Evolutionary conservation across 2,329 filamentous ascomycete species (phyloP).

Genomic region (Onygena corvina): DNA sequence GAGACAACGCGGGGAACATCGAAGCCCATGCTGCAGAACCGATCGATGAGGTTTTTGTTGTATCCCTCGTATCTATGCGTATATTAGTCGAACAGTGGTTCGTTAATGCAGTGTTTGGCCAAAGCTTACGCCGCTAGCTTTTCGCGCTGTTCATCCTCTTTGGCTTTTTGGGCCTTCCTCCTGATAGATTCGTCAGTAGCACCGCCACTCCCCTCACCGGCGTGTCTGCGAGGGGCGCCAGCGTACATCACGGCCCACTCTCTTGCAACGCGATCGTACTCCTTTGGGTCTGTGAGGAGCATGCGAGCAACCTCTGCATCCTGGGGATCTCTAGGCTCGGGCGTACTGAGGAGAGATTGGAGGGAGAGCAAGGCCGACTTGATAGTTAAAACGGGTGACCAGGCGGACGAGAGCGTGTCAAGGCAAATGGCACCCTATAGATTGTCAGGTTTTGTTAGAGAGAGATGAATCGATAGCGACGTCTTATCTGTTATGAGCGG

Average conservation of each 20-base stretch:
- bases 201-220: constrained; percentile 43
- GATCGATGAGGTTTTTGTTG: constrained; percentile 67
- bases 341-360: constrained; percentile 81
- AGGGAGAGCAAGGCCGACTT: constrained; percentile 89
- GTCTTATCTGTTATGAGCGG: not conserved
- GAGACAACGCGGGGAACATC: constrained; percentile 74
- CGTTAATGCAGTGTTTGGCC: not conserved
- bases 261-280: constrained; percentile 69
- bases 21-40: constrained; percentile 86
- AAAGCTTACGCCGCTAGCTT: constrained; percentile 43
- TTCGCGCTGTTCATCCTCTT: constrained; percentile 46
- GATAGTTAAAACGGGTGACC: constrained; percentile 93
- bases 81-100: not conserved
- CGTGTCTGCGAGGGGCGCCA: constrained; percentile 52
- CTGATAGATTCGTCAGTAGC: constrained; percentile 43
- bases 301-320: constrained; percentile 90
- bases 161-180: constrained; percentile 42
- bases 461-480: not conserved
- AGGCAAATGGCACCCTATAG: constrained; percentile 85
- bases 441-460: not conserved
- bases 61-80: constrained; percentile 66
- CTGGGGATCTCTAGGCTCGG: constrained; percentile 92
- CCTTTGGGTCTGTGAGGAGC: constrained; percentile 65
- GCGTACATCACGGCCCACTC: constrained; percentile 85
- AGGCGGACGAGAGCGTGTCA: constrained; percentile 76